Conservation (phyloP, 1,284 basidiomycete genomes). For the Ceratorhiza oryzae-sativae region DNA sequence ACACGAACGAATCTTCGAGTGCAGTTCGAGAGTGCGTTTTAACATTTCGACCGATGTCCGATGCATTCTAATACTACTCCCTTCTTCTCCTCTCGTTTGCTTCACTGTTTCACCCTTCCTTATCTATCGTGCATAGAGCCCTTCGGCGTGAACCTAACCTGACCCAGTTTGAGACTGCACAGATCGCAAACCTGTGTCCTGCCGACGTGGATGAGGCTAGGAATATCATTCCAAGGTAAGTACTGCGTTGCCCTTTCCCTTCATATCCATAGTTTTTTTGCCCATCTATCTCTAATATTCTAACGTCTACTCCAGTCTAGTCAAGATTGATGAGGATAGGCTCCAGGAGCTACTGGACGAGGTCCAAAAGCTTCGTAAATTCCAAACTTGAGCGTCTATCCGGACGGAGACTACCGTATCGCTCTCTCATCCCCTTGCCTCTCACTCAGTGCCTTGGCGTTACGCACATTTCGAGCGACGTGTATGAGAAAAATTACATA, state of each 20-base stretch:
- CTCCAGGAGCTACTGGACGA: constrained; percentile 83
- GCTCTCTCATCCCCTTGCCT: no score
- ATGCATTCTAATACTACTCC: constrained; percentile 8
- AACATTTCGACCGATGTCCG: neutral
- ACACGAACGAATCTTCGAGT: constrained; percentile 83
- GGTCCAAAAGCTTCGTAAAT: constrained; percentile 87
- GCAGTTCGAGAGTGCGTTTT: constrained; percentile 83
- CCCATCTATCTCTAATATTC: neutral
- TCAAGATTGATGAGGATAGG: constrained; percentile 85
- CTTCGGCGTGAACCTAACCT: constrained; percentile 75
- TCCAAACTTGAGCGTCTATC: constrained; percentile 65
- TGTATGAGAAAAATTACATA: constrained; percentile 28
- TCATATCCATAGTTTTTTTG: no score
- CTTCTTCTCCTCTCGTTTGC: constrained; percentile 43
- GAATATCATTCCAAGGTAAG: constrained; percentile 85
- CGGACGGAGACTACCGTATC: neutral
- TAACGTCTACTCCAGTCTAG: constrained; percentile 60
- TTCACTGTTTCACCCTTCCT: no score
- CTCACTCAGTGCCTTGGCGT: no score
- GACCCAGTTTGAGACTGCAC: constrained; percentile 90
- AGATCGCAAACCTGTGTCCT: constrained; percentile 89
- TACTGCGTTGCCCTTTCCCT: constrained; percentile 11
- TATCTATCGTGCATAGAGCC: constrained; percentile 57
- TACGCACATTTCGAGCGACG: neutral
- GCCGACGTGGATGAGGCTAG: constrained; percentile 90